Percentiles rank a stretch among this genome's conserved stretches.
Conservation (phyloP, 352 stramenopile species). For the Phytophthora pinifolia region DNA sequence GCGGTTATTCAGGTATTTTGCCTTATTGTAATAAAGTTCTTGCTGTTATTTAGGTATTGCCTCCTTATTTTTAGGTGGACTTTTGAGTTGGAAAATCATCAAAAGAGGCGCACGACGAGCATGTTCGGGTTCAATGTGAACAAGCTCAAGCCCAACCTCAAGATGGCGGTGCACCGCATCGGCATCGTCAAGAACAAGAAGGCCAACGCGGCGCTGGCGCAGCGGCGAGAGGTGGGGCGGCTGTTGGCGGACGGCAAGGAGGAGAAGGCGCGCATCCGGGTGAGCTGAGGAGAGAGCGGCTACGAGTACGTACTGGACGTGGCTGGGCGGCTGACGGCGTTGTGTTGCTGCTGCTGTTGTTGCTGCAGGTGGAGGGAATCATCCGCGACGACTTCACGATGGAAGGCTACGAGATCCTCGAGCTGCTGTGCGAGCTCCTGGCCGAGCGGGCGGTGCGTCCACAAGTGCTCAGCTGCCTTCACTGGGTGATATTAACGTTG, state of each 20-base stretch:
- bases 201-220: constrained; percentile 70
- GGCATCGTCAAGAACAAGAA: constrained; percentile 93
- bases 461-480: background rate
- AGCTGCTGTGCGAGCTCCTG: constrained; percentile 93
- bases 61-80: no score
- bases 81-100: no score
- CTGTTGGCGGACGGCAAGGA: constrained; percentile 89
- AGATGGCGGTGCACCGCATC: constrained; percentile 93
- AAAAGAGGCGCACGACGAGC: no score
- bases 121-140: constrained; percentile 92
- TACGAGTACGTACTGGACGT: no score
- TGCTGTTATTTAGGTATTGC: no score
- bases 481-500: background rate
- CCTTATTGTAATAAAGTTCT: no score
- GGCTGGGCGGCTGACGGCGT: no score
- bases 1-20: no score
- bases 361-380: constrained; percentile 82
- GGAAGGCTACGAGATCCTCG: constrained; percentile 96
- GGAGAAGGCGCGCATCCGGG: constrained; percentile 94
- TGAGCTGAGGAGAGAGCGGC: constrained; percentile 40
- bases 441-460: constrained; percentile 85
- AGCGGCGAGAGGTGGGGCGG: constrained; percentile 73
- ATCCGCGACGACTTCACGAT: constrained; percentile 96
- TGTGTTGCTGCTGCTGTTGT: background rate
- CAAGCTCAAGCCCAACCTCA: constrained; percentile 92